These are phyloP conservation scores for Wickerhamiella bombiphila DNA, from an alignment of 805 yeast species.

Conservation along the genomic window DNA sequence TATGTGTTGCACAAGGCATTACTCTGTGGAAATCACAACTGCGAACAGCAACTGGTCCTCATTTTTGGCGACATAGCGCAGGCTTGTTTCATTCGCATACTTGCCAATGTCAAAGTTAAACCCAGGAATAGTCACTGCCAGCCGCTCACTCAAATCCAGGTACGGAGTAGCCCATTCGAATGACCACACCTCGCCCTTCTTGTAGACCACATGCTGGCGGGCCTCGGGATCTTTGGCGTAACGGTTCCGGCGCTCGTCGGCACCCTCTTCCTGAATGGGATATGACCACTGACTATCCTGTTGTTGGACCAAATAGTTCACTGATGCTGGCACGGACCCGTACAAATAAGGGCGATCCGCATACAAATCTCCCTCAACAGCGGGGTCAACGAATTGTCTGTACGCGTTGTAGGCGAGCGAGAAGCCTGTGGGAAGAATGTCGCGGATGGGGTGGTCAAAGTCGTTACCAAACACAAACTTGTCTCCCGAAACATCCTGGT, in stretches of 20 bases:
- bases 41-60: constrained; percentile 18
- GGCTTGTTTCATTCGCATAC: constrained; percentile 25
- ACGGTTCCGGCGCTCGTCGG: constrained; percentile 29
- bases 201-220: constrained; percentile 30
- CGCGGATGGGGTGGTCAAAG: constrained; percentile 42
- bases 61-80: constrained; percentile 25
- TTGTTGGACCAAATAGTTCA: constrained; percentile 30
- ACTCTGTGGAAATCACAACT: constrained; percentile 18
- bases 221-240: constrained; percentile 27
- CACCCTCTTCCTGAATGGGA: constrained; percentile 17
- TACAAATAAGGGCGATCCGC: constrained; percentile 47
- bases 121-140: constrained; percentile 41
- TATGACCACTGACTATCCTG: constrained; percentile 2
- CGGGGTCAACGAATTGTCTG: constrained; percentile 46
- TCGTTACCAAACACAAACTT: constrained; percentile 58
- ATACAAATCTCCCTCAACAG: constrained; percentile 48
- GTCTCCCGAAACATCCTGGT: constrained; percentile 31
- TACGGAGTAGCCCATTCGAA: constrained; percentile 44
- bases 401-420: constrained; percentile 43
- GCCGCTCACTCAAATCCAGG: constrained; percentile 35
- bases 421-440: constrained; percentile 41
- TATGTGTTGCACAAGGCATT: too few relatives aligned
- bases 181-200: constrained; percentile 27
- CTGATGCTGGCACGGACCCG: constrained; percentile 45
- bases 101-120: constrained; percentile 25